Percentiles rank a stretch among this genome's conserved stretches.
phyloP scores from a whole-genome alignment of 1,284 basidiomycete species.

The Leccinum subfulvum region DNA sequence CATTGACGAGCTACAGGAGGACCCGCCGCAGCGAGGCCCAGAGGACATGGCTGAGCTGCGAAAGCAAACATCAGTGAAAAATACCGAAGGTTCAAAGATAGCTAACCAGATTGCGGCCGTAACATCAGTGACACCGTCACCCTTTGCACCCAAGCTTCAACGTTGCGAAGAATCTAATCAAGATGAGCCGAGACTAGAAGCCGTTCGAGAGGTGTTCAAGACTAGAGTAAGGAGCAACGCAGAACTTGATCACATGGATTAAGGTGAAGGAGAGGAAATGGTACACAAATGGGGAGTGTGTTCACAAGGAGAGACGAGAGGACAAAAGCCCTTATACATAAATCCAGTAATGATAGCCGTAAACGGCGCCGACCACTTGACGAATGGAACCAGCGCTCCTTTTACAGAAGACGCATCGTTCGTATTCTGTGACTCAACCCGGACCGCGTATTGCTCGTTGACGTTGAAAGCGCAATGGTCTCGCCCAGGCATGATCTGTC shows the following conservation, averaged over 20 bases:
- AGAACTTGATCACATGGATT: slow-evolving; percentile 12
- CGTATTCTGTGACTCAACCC: too few species aligned
- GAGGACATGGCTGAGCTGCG: slow-evolving; percentile 28
- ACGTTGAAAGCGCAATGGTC: too few species aligned
- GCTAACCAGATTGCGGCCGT: slow-evolving; percentile 31
- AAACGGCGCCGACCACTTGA: too few species aligned
- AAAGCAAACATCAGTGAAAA: slow-evolving; percentile 5
- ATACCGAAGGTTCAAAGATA: background rate
- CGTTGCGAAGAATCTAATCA: slow-evolving; percentile 59
- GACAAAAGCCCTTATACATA: too few species aligned
- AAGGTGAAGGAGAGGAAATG: slow-evolving; percentile 1
- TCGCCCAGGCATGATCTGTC: too few species aligned
- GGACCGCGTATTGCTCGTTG: too few species aligned
- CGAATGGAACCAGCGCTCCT: too few species aligned
- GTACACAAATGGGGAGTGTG: background rate
- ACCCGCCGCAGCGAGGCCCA: slow-evolving; percentile 23
- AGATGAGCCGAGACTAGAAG: slow-evolving; percentile 25
- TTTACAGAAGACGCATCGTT: too few species aligned
- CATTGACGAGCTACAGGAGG: slow-evolving; percentile 19
- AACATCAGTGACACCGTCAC: slow-evolving; percentile 33
- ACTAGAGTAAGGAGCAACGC: slow-evolving; percentile 14
- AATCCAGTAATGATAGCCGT: too few species aligned
- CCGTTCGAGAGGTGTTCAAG: slow-evolving; percentile 2
- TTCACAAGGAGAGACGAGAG: too few species aligned
- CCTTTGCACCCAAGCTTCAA: slow-evolving; percentile 31